phyloP scores from a whole-genome alignment of 106 monocot species.

The Dendrobium huoshanense region DNA sequence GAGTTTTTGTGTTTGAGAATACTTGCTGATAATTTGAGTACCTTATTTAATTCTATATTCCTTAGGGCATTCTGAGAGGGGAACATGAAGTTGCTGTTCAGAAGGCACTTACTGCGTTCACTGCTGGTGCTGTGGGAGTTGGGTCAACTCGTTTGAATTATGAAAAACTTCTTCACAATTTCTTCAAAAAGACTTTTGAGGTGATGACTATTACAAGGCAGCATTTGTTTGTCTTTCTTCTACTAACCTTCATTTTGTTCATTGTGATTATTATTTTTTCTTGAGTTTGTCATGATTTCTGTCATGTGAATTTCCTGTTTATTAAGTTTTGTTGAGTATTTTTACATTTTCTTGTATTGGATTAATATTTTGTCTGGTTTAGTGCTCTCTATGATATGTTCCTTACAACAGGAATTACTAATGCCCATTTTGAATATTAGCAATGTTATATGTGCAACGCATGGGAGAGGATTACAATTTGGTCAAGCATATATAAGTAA shows the following conservation, averaged over 20 bases:
- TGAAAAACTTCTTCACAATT: conserved; percentile 73
- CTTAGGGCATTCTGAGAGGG: conserved; percentile 67
- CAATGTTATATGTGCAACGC: too few relatives aligned
- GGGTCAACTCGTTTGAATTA: conserved; percentile 65
- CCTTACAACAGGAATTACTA: neutral
- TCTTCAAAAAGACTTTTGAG: conserved; percentile 85
- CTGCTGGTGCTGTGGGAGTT: conserved; percentile 66
- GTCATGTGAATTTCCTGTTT: neutral
- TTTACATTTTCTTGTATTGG: neutral
- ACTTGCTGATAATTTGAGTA: neutral
- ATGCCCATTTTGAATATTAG: too few relatives aligned
- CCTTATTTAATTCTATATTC: neutral
- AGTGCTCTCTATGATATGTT: neutral
- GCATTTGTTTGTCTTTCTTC: neutral
- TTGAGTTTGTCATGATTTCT: neutral
- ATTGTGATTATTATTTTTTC: neutral
- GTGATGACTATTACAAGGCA: conserved; percentile 15
- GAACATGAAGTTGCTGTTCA: conserved; percentile 73
- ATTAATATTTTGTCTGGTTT: neutral
- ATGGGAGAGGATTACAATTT: too few relatives aligned
- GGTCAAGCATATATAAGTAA: too few relatives aligned
- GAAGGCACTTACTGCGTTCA: conserved; percentile 65
- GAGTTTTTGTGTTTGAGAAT: neutral
- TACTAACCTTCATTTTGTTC: neutral
- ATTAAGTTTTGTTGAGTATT: neutral